These are phyloP conservation scores for Coemansia interrupta DNA, from an alignment of 192 early-diverging fungal genomes.

Conservation along the genomic window DNA sequence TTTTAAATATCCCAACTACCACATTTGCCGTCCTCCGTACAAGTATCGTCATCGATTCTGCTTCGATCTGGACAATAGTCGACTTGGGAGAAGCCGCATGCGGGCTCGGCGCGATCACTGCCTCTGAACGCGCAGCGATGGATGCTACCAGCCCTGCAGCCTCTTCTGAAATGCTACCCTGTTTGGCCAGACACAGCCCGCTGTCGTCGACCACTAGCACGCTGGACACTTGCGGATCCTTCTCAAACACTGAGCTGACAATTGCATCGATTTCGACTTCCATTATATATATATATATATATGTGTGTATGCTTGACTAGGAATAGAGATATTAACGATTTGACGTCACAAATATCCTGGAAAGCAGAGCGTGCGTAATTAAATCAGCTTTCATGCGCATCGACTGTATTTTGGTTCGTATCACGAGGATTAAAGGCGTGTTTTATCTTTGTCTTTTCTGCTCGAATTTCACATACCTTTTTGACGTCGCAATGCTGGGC, in stretches of 20 bases:
- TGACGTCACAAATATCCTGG: background rate
- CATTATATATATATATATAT: slow-evolving; percentile 12
- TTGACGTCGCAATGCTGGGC: background rate
- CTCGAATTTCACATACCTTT: background rate
- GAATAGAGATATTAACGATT: background rate
- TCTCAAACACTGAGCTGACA: slow-evolving; percentile 26
- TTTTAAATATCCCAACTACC: slow-evolving; percentile 39
- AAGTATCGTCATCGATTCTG: slow-evolving; percentile 25
- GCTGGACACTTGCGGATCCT: slow-evolving; percentile 28
- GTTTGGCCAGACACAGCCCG: slow-evolving; percentile 41
- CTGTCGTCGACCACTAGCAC: slow-evolving; percentile 43
- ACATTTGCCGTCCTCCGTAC: slow-evolving; percentile 19
- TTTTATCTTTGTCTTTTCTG: background rate
- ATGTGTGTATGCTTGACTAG: too few species aligned
- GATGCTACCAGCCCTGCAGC: slow-evolving; percentile 43
- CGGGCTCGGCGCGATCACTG: slow-evolving; percentile 8
- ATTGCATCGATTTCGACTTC: slow-evolving; percentile 29
- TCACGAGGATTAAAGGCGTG: background rate
- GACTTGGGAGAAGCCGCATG: slow-evolving; percentile 5
- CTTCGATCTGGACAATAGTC: slow-evolving; percentile 44
- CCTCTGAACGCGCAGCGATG: slow-evolving; percentile 23
- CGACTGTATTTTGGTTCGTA: background rate
- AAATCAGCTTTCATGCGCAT: background rate
- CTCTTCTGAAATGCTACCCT: slow-evolving; percentile 32
- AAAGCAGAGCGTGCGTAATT: too few species aligned